These are phyloP conservation scores for Calonectria pseudoreteaudii DNA, from an alignment of 2,329 filamentous ascomycete species.

Conservation along the genomic window DNA sequence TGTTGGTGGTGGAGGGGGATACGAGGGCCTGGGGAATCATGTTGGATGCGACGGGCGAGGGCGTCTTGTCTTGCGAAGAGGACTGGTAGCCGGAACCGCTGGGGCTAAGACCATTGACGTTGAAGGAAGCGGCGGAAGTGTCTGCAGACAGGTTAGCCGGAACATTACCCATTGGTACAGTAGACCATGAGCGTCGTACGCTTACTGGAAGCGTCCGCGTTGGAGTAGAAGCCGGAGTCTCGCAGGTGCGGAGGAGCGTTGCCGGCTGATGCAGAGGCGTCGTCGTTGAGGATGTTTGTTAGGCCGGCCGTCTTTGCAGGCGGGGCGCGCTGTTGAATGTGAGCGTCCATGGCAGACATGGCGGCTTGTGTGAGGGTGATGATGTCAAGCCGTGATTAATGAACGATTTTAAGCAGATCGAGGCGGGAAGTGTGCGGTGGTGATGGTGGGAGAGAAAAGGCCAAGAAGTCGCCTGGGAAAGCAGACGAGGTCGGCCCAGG, in stretches of 20 bases:
- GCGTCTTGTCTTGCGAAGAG: conserved; percentile 69
- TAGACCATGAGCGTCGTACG: conserved; percentile 47
- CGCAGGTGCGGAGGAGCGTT: conserved; percentile 49
- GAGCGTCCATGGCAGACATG: conserved; percentile 43
- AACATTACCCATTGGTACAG: conserved; percentile 22
- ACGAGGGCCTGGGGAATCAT: conserved; percentile 64
- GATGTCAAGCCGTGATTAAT: conserved; percentile 14
- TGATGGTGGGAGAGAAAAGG: conserved; percentile 1
- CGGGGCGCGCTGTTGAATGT: conserved; percentile 42
- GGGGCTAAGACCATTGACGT: conserved; percentile 53
- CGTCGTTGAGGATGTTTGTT: conserved; percentile 54
- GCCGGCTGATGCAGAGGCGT: conserved; percentile 41
- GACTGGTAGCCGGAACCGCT: conserved; percentile 62
- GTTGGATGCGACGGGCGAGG: conserved; percentile 67
- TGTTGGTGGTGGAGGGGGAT: conserved; percentile 68
- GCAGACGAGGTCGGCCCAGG: not conserved
- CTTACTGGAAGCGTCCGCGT: conserved; percentile 56
- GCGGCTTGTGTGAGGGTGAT: not conserved
- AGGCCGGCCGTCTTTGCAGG: conserved; percentile 51
- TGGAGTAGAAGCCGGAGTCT: conserved; percentile 59
- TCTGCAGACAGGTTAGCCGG: conserved; percentile 45
- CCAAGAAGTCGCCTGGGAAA: conserved; percentile 11
- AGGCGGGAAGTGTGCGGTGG: not conserved
- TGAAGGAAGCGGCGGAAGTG: conserved; percentile 55
- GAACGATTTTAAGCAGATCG: not conserved